Base-by-base conservation (phyloP, 805 yeast species). In the Cyberlindnera euphorbiae region DNA sequence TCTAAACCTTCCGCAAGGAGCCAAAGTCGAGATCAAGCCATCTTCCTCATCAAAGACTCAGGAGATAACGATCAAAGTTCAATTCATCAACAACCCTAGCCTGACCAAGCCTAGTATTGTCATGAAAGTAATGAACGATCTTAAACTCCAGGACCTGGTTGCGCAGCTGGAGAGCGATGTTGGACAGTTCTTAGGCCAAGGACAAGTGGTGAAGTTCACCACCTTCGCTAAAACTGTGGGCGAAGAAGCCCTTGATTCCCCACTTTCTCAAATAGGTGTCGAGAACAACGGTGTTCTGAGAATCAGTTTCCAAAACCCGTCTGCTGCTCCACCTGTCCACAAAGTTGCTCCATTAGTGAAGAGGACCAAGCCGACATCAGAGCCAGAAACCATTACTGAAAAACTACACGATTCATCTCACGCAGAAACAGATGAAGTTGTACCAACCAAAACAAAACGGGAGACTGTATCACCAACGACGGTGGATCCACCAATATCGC, bases 1-100 rank as follows among this genome's bases (percentile, higher is more conserved):
- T 13, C 46, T 66, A 12, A 64, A 66, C 34, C 43, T 73, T 14
- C 70, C 75, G 2, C 53, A 61, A 6, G 77, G 77, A 10, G 66
- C 63, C 13, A 71, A 67, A 30, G 37, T 73, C 24, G 52, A 53
- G 7, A 42, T 70, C 28, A 42, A 46, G 24, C 32, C 35, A 11
- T 30, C 45, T 1, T 27, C 34, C 8, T 2, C 31, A 6, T 24
- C 28, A 14, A 14, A 14, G 7, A 31, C 30, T 9, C 28, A 42
- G 2, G 40, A 38, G 10, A 43, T 62, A 12, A 62, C 54, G 17
- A 38, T 65, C 23, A 57, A 63, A 39, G 41, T 64, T 27, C 62
- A 55, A 30, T 47, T 53, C 32, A 42, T 52, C 32, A 51, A 53
- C 28, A 49, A 52, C 1, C 39, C 49, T 2, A 8, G 26, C 8